Percentiles rank a stretch among this genome's conserved stretches.
Evolutionary conservation across 345 rosid species (phyloP).

Genomic region (Ceriops zippeliana): DNA sequence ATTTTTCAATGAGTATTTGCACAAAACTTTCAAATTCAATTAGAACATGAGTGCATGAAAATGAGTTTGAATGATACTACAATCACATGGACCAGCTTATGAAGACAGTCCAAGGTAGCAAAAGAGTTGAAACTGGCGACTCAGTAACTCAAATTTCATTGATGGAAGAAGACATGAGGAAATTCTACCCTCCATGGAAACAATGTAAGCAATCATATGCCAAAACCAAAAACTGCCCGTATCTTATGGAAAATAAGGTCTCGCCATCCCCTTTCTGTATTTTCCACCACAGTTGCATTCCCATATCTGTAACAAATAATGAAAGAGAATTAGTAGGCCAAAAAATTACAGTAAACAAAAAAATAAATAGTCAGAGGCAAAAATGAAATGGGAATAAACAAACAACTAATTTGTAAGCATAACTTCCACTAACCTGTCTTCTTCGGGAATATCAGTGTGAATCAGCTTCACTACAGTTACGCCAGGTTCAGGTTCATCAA

Average conservation of each 20-base stretch:
- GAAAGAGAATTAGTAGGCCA: background rate
- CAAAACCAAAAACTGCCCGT: constrained; percentile 90
- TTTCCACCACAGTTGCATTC: constrained; percentile 89
- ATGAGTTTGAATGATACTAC: constrained; percentile 1
- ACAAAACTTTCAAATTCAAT: constrained; percentile 1
- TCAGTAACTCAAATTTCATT: constrained; percentile 16
- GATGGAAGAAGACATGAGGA: background rate
- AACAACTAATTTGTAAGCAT: background rate
- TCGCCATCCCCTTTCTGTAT: constrained; percentile 96
- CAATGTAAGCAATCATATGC: constrained; percentile 18
- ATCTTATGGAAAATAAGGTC: constrained; percentile 86
- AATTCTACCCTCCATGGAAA: background rate
- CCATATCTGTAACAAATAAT: constrained; percentile 60
- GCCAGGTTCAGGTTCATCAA: constrained; percentile 82
- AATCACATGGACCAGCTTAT: background rate
- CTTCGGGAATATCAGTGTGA: constrained; percentile 85
- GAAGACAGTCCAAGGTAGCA: background rate
- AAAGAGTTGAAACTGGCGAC: background rate
- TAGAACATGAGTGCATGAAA: background rate
- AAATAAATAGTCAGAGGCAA: background rate
- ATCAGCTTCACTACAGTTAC: constrained; percentile 66
- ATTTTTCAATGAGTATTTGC: no score
- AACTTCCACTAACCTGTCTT: constrained; percentile 61
- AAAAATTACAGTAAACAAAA: background rate
- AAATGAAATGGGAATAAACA: background rate